Percentiles rank a stretch among this genome's conserved stretches.
Evolutionary conservation across 495 filamentous ascomycete genomes (phyloP).

Genomic region (Aspergillus wentii): DNA sequence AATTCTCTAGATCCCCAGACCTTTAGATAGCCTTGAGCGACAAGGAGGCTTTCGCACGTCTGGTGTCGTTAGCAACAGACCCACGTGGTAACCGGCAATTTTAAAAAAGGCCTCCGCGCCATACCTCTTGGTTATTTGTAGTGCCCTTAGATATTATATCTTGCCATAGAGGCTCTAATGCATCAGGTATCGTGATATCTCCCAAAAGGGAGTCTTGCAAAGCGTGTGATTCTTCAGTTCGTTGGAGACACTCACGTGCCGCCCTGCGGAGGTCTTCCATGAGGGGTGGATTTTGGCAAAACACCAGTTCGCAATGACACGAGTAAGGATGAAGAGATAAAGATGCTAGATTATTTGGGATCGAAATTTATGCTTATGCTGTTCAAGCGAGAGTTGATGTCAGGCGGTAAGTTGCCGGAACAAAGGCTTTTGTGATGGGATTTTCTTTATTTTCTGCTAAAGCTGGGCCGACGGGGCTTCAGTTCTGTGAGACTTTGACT

Average conservation of each 20-base stretch:
- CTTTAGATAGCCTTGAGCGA: conserved; percentile 21
- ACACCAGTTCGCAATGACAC: too few species aligned
- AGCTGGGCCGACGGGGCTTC: too few species aligned
- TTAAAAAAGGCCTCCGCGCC: too few species aligned
- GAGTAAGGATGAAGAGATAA: too few species aligned
- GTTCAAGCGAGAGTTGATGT: too few species aligned
- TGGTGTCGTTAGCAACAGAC: conserved; percentile 11
- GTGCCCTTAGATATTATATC: conserved; percentile 22
- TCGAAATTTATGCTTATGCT: too few species aligned
- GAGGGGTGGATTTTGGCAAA: too few species aligned
- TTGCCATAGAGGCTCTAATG: conserved; percentile 24
- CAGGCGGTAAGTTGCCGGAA: too few species aligned
- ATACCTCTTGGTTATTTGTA: conserved; percentile 19
- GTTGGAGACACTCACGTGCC: conserved; percentile 21
- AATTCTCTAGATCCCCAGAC: conserved; percentile 11
- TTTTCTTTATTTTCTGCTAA: too few species aligned
- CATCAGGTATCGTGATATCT: conserved; percentile 5
- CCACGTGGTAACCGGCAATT: neutral
- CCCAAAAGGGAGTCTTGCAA: conserved; percentile 9
- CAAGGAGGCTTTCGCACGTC: conserved; percentile 28
- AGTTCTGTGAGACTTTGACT: too few species aligned
- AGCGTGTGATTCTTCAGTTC: conserved; percentile 7
- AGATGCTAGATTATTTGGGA: too few species aligned
- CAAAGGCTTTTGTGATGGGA: too few species aligned
- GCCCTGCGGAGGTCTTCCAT: conserved; percentile 34